Base-by-base conservation (phyloP, 2,329 filamentous ascomycete species). In the Fusarium nelsonii region DNA sequence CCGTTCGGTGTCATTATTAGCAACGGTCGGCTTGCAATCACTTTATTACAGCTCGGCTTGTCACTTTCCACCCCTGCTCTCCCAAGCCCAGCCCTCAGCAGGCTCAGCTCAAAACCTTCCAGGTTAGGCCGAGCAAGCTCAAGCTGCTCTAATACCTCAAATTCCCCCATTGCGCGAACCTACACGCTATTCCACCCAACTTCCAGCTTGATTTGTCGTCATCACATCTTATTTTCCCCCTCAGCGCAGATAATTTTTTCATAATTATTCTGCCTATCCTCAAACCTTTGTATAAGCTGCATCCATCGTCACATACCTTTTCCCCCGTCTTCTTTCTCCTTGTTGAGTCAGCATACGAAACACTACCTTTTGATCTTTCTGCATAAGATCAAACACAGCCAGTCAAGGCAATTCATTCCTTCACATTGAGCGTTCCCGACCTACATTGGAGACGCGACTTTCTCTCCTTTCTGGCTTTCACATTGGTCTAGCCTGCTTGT, bases 71-170 rank as follows among this genome's bases (percentile, higher is more conserved):
- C 26, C 36, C 56, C 18, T 14, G 20, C 18, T 26, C 12, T 18
- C 20, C 45, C 45, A 23, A 57, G 28, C 34, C 46, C 44, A 66
- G 63, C 54, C 37, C 30, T 20, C 40, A 23, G 36, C 48, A n/a
- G 20, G 34, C 33, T 48, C 45, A 57, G 23, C n/a, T 46, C 41
- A 34, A 45, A 45, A 45, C 26, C 28, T 32, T 32, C 23, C 23
- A 23, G 23, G 23, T 23, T 23, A 23, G 23, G 23, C 23, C 28
- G 28, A 14, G 16, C 18, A 33, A 33, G 41, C 32, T 52, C 32
- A 49, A 49, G 43, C 60, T 58, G 30, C 18, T 39, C 32, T 16
- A 53, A 51, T 59, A 33, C 48, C 50, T 57, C 53, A 63, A 64
- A 63, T 37, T 23, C 61, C 59, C 34, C 34, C 34, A 48, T 45